Base-by-base conservation (phyloP, 78 protist species). In the Dictyostelium discoideum region DNA sequence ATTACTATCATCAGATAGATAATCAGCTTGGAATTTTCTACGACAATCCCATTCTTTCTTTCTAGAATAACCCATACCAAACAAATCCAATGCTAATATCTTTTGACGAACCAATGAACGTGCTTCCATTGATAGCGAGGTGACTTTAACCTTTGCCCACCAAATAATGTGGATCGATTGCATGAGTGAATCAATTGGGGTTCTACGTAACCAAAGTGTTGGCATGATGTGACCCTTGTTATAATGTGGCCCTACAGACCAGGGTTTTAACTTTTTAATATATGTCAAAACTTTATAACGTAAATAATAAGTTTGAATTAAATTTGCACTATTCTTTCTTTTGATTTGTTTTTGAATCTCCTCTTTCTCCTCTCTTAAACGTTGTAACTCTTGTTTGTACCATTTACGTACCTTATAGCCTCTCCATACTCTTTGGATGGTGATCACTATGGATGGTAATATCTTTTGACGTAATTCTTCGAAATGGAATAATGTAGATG, bases 391-490 rank as follows among this genome's bases (percentile, higher is more conserved):
- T 39, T 18, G 18, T 42, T 65, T 50, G 39, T 54, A 87, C 86
- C 86, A 87, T 24, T 46, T 81, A 39, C 94, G 29, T n/a, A 85
- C 92, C 7, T 5, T 10, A 82, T 77, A 83, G 9, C 94, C 97
- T 32, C 97, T 39, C 95, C 96, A 94, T n/a, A 67, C 88, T 16
- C 74, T 92, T 67, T 97, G 98, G 65, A 96, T 73, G 8, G 46
- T 74, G 8, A 63, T 37, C 2, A 76, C 96, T 5, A 88, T 86
- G 29, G 92, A 82, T 16, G 94, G 92, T 50, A 96, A 26, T 0
- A 79, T 65, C 10, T 60, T 32, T 16, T 63, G 42, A n/a, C 98
- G 85, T 16, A 40, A 18, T 11, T 87, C 93, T 48, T 98, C 98
- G 39, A 98, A 74, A 4, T 74, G 46, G 54, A 92, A 76, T 57